These are phyloP conservation scores for Cucurbitaria berberidis DNA, from an alignment of 2,329 filamentous ascomycete species.

Conservation along the genomic window DNA sequence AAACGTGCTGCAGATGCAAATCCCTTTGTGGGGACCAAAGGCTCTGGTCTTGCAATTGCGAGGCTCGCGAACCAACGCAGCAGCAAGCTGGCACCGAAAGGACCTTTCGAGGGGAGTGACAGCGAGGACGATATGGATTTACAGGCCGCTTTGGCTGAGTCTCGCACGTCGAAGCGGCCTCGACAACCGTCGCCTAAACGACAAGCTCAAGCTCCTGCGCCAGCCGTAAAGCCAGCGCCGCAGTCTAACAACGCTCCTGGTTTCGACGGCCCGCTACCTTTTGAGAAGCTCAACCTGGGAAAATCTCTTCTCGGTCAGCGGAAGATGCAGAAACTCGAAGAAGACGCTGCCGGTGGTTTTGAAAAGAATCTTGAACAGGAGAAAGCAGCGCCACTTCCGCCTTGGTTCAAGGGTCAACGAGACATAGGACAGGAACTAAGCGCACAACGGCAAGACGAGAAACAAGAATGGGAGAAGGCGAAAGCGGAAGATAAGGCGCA, in stretches of 20 bases:
- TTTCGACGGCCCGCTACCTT: constrained; percentile 84
- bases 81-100: constrained; percentile 56
- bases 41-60: constrained; percentile 66
- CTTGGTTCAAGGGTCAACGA: constrained; percentile 71
- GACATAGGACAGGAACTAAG: constrained; percentile 63
- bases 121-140: constrained; percentile 79
- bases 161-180: constrained; percentile 60
- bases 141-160: constrained; percentile 74
- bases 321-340: constrained; percentile 59
- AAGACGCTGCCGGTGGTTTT: constrained; percentile 69
- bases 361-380: constrained; percentile 56
- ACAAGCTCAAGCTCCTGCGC: constrained; percentile 12
- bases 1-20: constrained; percentile 51
- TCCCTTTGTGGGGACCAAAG: constrained; percentile 51
- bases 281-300: constrained; percentile 78
- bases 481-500: constrained; percentile 61
- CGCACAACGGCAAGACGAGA: constrained; percentile 52
- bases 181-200: constrained; percentile 43
- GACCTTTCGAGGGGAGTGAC: constrained; percentile 53
- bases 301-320: constrained; percentile 62
- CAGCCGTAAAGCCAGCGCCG: constrained; percentile 38
- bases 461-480: constrained; percentile 61
- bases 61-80: constrained; percentile 76
- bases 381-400: constrained; percentile 67
- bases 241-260: constrained; percentile 61